These are phyloP conservation scores for Ceratobasidium sp. DNA, from an alignment of 1,284 basidiomycete species.

Conservation along the genomic window DNA sequence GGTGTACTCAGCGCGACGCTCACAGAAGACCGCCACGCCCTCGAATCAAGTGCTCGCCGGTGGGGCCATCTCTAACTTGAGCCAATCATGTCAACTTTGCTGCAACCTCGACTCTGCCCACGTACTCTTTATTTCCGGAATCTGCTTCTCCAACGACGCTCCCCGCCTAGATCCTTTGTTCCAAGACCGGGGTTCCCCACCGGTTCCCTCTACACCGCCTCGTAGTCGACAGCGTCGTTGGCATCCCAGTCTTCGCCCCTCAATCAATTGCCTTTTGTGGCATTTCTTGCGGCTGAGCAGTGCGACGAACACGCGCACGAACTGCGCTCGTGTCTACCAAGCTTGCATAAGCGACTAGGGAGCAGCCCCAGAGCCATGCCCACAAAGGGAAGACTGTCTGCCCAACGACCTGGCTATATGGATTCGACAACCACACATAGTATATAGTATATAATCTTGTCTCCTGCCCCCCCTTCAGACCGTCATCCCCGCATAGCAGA, in stretches of 20 bases:
- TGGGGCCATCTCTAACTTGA: too few species aligned
- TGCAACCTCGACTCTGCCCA: too few species aligned
- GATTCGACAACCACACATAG: neutral
- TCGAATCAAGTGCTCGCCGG: too few species aligned
- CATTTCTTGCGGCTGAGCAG: constrained; percentile 5
- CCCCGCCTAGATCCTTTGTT: too few species aligned
- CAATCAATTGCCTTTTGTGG: neutral
- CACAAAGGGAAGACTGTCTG: neutral
- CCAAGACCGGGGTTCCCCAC: constrained; percentile 1
- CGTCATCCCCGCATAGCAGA: too few species aligned
- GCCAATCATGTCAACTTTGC: too few species aligned
- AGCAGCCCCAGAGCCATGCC: neutral
- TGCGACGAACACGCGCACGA: neutral
- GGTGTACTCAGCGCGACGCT: too few species aligned
- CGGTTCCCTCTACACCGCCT: constrained; percentile 28
- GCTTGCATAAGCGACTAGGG: too few species aligned
- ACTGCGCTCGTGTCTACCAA: neutral
- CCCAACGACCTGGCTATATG: neutral
- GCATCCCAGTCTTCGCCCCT: too few species aligned
- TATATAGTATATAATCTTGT: neutral
- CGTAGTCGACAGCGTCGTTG: constrained; percentile 10
- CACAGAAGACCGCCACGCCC: too few species aligned
- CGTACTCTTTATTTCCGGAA: too few species aligned
- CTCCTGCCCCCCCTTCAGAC: neutral
- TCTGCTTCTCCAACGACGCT: too few species aligned